Percentiles rank a stretch among this genome's conserved stretches.
Conservation (phyloP, 805 yeast species). For the Millerago galiae region DNA sequence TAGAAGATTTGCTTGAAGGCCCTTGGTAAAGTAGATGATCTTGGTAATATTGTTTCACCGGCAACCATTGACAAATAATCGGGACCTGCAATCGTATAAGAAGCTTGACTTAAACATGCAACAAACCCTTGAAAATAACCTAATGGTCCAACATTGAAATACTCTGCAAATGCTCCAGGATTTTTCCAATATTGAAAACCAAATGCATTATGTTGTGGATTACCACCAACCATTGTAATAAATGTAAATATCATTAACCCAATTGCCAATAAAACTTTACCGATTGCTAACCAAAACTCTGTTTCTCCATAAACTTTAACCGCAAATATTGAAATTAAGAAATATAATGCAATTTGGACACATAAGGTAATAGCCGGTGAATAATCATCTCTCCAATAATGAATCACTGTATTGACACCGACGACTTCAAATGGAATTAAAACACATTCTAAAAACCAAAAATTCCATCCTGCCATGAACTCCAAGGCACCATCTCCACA, state of each 20-base stretch:
- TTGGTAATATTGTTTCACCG: conserved; percentile 70
- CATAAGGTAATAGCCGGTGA: conserved; percentile 64
- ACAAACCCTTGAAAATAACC: conserved; percentile 72
- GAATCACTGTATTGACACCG: conserved; percentile 71
- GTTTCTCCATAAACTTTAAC: conserved; percentile 74
- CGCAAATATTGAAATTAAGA: conserved; percentile 62
- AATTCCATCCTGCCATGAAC: conserved; percentile 74
- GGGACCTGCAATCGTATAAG: conserved; percentile 81
- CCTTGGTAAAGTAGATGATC: conserved; percentile 57
- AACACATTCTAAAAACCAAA: conserved; percentile 68
- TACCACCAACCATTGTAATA: conserved; percentile 82
- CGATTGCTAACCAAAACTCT: conserved; percentile 73
- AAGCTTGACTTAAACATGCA: conserved; percentile 61
- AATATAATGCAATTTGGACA: conserved; percentile 57
- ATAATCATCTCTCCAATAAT: conserved; percentile 75
- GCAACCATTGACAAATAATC: conserved; percentile 83
- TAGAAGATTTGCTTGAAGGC: conserved; percentile 73
- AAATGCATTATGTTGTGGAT: conserved; percentile 58
- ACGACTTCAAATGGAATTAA: conserved; percentile 81
- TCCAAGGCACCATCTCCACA: conserved; percentile 74
- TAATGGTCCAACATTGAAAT: conserved; percentile 44
- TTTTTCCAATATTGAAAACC: conserved; percentile 53
- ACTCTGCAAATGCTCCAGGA: conserved; percentile 53
- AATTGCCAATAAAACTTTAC: conserved; percentile 66
- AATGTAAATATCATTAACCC: conserved; percentile 74